Conservation (phyloP, 2,329 filamentous ascomycete species). For the Sporothrix sp. region DNA sequence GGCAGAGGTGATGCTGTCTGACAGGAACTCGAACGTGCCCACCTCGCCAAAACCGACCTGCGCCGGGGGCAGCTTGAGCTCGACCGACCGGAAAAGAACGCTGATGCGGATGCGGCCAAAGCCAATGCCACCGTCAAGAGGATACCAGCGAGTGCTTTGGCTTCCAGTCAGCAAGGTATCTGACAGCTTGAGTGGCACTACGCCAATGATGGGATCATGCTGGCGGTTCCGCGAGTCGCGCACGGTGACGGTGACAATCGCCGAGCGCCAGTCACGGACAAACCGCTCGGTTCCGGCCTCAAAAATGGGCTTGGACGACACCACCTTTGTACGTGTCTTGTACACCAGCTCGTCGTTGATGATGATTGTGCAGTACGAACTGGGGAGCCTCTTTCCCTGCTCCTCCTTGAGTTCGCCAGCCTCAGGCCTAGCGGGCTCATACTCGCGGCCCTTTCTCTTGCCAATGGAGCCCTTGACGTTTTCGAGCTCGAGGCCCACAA, state of each 20-base stretch:
- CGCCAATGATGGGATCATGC: constrained; percentile 88
- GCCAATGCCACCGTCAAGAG: constrained; percentile 87
- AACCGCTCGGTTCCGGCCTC: constrained; percentile 93
- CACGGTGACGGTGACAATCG: constrained; percentile 77
- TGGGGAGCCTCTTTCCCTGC: constrained; percentile 67
- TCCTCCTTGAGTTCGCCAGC: constrained; percentile 84
- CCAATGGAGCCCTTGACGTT: constrained; percentile 80
- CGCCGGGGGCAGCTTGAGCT: constrained; percentile 71
- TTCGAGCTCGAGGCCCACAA: constrained; percentile 86
- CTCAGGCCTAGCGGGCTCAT: constrained; percentile 70
- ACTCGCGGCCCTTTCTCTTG: constrained; percentile 75
- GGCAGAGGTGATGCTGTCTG: constrained; percentile 55
- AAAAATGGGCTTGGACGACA: constrained; percentile 92
- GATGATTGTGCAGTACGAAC: constrained; percentile 86
- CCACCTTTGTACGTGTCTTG: constrained; percentile 88
- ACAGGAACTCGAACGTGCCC: constrained; percentile 82
- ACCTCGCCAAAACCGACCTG: constrained; percentile 85
- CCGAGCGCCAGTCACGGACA: constrained; percentile 83
- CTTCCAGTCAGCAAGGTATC: constrained; percentile 83
- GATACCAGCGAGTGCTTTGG: constrained; percentile 85
- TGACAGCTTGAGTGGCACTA: constrained; percentile 78
- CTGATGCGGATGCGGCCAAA: constrained; percentile 86
- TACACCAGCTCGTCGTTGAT: constrained; percentile 83
- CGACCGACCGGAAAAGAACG: constrained; percentile 79
- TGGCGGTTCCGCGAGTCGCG: constrained; percentile 82